phyloP scores from a whole-genome alignment of 495 filamentous ascomycete species.

The Lasiosphaeris hirsuta region DNA sequence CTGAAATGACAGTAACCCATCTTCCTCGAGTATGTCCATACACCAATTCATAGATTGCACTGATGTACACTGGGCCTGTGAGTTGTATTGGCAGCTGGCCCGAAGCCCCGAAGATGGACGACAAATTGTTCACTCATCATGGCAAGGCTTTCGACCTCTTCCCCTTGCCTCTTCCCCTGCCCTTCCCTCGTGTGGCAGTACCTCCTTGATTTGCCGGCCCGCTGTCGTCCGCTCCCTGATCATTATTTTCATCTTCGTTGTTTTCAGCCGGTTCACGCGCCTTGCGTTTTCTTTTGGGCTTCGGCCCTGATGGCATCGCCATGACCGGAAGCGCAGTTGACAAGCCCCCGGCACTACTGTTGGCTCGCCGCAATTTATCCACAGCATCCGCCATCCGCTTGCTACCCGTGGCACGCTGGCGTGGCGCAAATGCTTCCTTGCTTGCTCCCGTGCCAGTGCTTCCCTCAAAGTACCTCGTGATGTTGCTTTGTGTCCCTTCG shows the following conservation, averaged over 20 bases:
- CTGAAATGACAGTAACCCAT: too few species aligned
- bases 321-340: slow-evolving; percentile 24
- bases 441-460: slow-evolving; percentile 35
- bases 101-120: too few species aligned
- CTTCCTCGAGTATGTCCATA: background rate
- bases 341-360: slow-evolving; percentile 10
- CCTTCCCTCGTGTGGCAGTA: slow-evolving; percentile 9
- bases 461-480: slow-evolving; percentile 77
- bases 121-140: background rate
- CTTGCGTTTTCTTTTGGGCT: slow-evolving; percentile 26
- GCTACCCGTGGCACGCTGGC: slow-evolving; percentile 62
- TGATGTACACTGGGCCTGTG: background rate
- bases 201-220: background rate
- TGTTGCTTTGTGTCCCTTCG: slow-evolving; percentile 93
- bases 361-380: slow-evolving; percentile 54
- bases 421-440: slow-evolving; percentile 72
- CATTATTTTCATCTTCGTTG: slow-evolving; percentile 28
- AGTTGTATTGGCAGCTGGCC: too few species aligned
- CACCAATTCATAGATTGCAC: background rate
- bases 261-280: slow-evolving; percentile 19
- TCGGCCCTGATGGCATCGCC: slow-evolving; percentile 1
- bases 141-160: slow-evolving; percentile 35
- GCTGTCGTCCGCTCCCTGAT: slow-evolving; percentile 18
- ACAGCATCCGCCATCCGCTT: slow-evolving; percentile 84
- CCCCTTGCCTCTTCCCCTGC: slow-evolving; percentile 28